Conservation (phyloP, 73 alveolate species). For the Tetrahymena elliotti region DNA sequence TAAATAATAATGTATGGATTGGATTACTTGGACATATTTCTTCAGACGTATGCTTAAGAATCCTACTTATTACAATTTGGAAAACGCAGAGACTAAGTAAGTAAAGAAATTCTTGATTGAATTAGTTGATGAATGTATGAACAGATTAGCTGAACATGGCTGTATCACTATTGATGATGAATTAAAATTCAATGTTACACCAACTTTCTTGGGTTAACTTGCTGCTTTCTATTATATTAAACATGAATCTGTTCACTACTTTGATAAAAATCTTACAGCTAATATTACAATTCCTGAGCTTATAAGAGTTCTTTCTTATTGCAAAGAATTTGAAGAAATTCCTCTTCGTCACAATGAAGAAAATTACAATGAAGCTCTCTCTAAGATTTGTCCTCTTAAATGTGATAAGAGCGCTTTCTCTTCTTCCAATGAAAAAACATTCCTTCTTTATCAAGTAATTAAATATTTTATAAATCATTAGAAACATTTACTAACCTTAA, state of each 20-base stretch:
- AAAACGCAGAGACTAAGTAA: constrained; percentile 24
- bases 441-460: constrained; percentile 56
- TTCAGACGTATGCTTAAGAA: constrained; percentile 61
- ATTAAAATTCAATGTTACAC: constrained; percentile 59
- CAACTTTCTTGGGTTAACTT: constrained; percentile 82
- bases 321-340: constrained; percentile 88
- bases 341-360: constrained; percentile 99
- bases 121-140: constrained; percentile 54
- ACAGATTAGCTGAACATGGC: constrained; percentile 69
- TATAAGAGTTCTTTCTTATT: constrained; percentile 64
- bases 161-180: constrained; percentile 75
- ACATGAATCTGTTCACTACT: constrained; percentile 77
- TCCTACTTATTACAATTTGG: constrained; percentile 65
- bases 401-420: constrained; percentile 75
- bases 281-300: constrained; percentile 45
- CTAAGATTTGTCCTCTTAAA: constrained; percentile 77
- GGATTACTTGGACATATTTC: constrained; percentile 91
- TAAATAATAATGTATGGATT: constrained; percentile 43
- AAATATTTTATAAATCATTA: neutral
- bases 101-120: constrained; percentile 29
- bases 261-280: constrained; percentile 53
- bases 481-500: too few relatives aligned
- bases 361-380: constrained; percentile 85
- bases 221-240: constrained; percentile 94
- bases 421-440: constrained; percentile 84